Percentiles rank a stretch among this genome's conserved stretches.
Evolutionary conservation across 2,329 filamentous ascomycete species (phyloP).

Genomic region (Trichoderma atroviride): DNA sequence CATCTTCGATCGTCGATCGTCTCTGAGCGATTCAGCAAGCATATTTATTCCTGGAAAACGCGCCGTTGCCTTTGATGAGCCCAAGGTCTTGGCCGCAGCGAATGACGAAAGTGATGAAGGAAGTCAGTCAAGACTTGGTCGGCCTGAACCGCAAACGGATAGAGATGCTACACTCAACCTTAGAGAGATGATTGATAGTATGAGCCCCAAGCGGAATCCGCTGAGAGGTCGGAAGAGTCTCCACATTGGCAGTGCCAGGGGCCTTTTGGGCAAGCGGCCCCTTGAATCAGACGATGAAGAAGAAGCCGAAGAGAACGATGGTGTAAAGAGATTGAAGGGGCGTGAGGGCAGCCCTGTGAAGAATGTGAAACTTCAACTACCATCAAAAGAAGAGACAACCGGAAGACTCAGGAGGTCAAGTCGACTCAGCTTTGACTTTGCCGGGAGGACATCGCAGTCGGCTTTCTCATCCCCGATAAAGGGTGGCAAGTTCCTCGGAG

Average conservation of each 20-base stretch:
- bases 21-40: constrained; percentile 67
- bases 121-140: constrained; percentile 57
- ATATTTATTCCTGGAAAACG: constrained; percentile 61
- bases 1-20: constrained; percentile 69
- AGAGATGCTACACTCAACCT: constrained; percentile 68
- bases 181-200: constrained; percentile 74
- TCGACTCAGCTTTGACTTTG: constrained; percentile 50
- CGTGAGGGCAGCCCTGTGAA: constrained; percentile 77
- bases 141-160: constrained; percentile 56
- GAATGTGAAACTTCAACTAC: constrained; percentile 69
- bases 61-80: constrained; percentile 66
- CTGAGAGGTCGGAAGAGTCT: constrained; percentile 73
- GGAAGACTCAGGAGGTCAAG: constrained; percentile 58
- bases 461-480: constrained; percentile 53
- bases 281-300: constrained; percentile 69
- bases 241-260: constrained; percentile 72
- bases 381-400: constrained; percentile 67
- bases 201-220: constrained; percentile 73
- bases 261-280: constrained; percentile 74
- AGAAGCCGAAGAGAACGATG: constrained; percentile 60
- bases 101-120: constrained; percentile 64
- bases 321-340: constrained; percentile 71
- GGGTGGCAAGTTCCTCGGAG: constrained; percentile 54
- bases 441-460: constrained; percentile 46
- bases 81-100: constrained; percentile 62